Evolutionary conservation across 345 rosid species (phyloP).

Genomic region (Diplotaxis tenuifolia): DNA sequence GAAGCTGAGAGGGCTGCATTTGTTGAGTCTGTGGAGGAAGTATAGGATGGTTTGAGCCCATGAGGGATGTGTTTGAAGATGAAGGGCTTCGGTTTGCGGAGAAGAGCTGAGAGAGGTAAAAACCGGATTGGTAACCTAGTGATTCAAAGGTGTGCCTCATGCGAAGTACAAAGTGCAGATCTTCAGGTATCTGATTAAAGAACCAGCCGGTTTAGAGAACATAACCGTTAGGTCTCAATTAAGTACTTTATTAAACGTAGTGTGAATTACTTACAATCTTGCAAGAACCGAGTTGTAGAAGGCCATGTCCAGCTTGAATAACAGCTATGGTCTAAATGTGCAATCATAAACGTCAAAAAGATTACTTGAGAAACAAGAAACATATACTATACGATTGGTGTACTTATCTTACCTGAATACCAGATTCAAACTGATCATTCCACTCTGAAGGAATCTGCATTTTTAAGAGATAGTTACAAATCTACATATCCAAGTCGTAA

Average conservation of each 20-base stretch:
- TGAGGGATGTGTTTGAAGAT: slow-evolving; percentile 45
- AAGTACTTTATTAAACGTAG: neutral
- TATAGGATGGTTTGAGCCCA: slow-evolving; percentile 54
- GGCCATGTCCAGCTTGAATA: slow-evolving; percentile 99
- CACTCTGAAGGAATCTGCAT: slow-evolving; percentile 95
- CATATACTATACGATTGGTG: neutral
- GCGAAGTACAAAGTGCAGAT: slow-evolving; percentile 90
- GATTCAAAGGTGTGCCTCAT: slow-evolving; percentile 97
- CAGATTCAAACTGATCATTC: slow-evolving; percentile 98
- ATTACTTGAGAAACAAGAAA: slow-evolving; percentile 21
- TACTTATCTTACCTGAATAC: slow-evolving; percentile 65
- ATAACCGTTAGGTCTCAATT: neutral
- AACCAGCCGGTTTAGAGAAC: slow-evolving; percentile 1
- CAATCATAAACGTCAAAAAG: slow-evolving; percentile 4
- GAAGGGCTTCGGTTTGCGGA: slow-evolving; percentile 57
- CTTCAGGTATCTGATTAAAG: slow-evolving; percentile 75
- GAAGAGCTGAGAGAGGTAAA: slow-evolving; percentile 88
- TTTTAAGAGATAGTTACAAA: slow-evolving; percentile 10
- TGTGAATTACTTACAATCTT: slow-evolving; percentile 64
- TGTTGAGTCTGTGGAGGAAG: slow-evolving; percentile 53
- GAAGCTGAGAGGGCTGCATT: slow-evolving; percentile 37
- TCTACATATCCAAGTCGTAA: neutral
- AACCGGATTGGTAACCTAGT: slow-evolving; percentile 90
- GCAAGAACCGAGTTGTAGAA: slow-evolving; percentile 90
- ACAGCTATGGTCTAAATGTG: slow-evolving; percentile 84